phyloP scores from a whole-genome alignment of 257 asterid genomes.

The Thymus quinquecostatus region DNA sequence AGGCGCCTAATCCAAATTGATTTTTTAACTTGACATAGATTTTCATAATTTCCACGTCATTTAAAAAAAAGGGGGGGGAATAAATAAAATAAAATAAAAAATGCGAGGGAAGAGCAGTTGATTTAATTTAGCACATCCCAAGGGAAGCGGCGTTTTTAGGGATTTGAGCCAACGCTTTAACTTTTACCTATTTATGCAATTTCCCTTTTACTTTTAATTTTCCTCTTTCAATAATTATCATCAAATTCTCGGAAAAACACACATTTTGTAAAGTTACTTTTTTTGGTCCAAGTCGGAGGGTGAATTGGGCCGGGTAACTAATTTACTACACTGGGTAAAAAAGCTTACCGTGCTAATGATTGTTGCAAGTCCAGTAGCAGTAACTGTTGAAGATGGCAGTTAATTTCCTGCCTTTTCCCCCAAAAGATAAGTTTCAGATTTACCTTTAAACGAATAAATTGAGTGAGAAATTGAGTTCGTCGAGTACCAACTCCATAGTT shows the following conservation, averaged over 20 bases:
- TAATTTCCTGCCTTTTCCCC: too few relatives aligned
- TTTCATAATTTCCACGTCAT: too few relatives aligned
- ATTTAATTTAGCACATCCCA: constrained; percentile 34
- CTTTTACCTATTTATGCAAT: not conserved
- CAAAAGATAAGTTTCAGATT: too few relatives aligned
- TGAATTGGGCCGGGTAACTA: not conserved
- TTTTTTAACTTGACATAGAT: too few relatives aligned
- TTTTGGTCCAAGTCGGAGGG: not conserved
- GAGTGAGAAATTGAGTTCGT: too few relatives aligned
- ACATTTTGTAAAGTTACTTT: not conserved
- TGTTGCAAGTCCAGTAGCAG: too few relatives aligned
- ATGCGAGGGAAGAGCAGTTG: not conserved
- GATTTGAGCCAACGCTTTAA: constrained; percentile 22
- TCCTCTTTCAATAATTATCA: not conserved
- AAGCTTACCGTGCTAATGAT: not conserved
- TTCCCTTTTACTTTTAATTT: not conserved
- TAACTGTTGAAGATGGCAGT: too few relatives aligned
- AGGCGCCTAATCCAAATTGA: too few relatives aligned
- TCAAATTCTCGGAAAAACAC: constrained; percentile 1
- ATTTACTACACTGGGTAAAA: not conserved
- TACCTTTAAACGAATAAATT: too few relatives aligned
- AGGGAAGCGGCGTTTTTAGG: constrained; percentile 12
- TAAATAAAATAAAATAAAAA: not conserved
- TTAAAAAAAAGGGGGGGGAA: too few relatives aligned
- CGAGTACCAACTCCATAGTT: too few relatives aligned